Evolutionary conservation across 371 early-diverging fungal species (phyloP), one percentile per base, ranked within the genome.

Genomic region (Zychaea mexicana): DNA sequence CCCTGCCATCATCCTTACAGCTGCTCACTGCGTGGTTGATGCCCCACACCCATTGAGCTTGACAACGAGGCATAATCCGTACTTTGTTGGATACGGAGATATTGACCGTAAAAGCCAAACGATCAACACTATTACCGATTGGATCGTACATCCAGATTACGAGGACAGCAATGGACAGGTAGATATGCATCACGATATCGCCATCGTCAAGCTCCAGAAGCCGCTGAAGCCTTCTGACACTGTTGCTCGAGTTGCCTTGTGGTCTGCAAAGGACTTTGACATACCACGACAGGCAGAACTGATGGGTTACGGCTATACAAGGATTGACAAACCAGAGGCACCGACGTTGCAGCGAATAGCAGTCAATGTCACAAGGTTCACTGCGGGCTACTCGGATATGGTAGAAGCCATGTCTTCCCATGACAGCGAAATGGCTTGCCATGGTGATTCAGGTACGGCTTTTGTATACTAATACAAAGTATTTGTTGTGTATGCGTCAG

Each of bases 1-100:
- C 31, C 83, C 83, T 5, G 61, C 80, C 6, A 57, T 65, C 22
- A 64, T 82, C 24, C 63, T 82, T 33, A 82, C 83, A 60, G 80
- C 83, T 21, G 83, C 83, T 0, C 83, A 82, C 56, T 82, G 83
- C 60, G 67, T 82, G 7, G 63, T 61, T 0, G 80, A 76, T 60
- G 71, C 72, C 0, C 59, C 61, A 19, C 53, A 55, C 17, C 68
- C 71, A 10, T 61, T 62, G 2, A 59, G 64, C 3, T 24, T 61
- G 21, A 32, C 57, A n/a, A n/a, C n/a, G n/a, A n/a, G n/a, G 22
- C 55, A 28, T 28, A 69, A 66, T 45, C 70, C 70, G 12, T 71
- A 72, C 52, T 71, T 66, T 52, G 70, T 65, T 22, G 66, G 70
- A 10, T 72, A 67, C 30, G 66, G 67, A 12, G 52, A 68, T 19